Evolutionary conservation across 73 alveolate genomes (phyloP).

Genomic region (Tetrahymena elliotti): DNA sequence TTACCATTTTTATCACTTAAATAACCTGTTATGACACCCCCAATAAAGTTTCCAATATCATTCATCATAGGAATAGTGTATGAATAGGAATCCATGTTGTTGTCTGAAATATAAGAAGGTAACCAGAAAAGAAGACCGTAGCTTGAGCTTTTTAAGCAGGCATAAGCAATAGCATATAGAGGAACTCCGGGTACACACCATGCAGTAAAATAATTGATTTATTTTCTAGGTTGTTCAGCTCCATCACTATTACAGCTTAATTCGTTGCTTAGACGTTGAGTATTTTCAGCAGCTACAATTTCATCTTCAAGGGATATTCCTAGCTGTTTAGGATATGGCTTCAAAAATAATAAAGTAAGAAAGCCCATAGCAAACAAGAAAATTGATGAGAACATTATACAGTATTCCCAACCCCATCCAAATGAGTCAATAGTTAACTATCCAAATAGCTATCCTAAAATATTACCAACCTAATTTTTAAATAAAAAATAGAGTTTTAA

Average conservation of each 20-base stretch:
- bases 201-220: conserved; percentile 18
- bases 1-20: conserved; percentile 20
- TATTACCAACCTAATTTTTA: not conserved
- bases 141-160: conserved; percentile 22
- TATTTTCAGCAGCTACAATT: not conserved
- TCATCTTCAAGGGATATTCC: not conserved
- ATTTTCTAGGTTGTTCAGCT: not conserved
- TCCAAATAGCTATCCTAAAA: not conserved
- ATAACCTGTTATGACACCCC: conserved; percentile 26
- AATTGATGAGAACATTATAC: not conserved
- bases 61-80: conserved; percentile 19
- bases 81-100: conserved; percentile 5
- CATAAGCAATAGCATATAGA: conserved; percentile 21
- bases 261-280: not conserved
- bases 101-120: conserved; percentile 10
- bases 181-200: conserved; percentile 39
- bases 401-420: not conserved
- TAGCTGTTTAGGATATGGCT: not conserved
- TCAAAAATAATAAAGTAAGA: not conserved
- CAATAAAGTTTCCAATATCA: conserved; percentile 35
- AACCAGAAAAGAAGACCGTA: conserved; percentile 25
- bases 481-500: not conserved
- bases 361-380: not conserved
- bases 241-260: not conserved
- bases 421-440: not conserved